Evolutionary conservation across 768 basidiomycete genomes (phyloP).

Genomic region (Suillus plorans): DNA sequence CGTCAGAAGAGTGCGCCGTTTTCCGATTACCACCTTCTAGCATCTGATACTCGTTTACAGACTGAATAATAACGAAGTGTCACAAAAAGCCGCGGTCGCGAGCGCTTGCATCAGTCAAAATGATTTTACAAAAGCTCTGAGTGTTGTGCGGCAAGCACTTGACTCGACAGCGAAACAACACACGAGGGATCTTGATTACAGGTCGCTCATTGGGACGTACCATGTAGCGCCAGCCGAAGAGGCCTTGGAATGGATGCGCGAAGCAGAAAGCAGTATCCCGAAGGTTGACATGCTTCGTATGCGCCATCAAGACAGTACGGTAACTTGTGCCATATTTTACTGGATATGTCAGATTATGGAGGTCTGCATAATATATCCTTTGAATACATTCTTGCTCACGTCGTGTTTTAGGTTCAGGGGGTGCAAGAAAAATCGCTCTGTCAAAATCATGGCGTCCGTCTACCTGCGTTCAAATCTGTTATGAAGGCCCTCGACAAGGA

Average conservation of each 20-base stretch:
- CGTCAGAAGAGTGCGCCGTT: conserved; percentile 30
- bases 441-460: conserved; percentile 16
- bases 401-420: conserved; percentile 9
- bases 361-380: conserved; percentile 22
- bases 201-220: conserved; percentile 30
- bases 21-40: neutral
- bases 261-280: conserved; percentile 30
- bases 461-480: conserved; percentile 20
- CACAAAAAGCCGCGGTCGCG: conserved; percentile 23
- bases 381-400: neutral
- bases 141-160: conserved; percentile 21
- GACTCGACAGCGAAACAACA: neutral
- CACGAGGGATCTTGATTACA: conserved; percentile 25
- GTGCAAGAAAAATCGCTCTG: conserved; percentile 22
- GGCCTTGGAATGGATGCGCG: conserved; percentile 33
- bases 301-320: conserved; percentile 18
- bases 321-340: conserved; percentile 43
- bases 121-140: conserved; percentile 24
- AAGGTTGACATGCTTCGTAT: conserved; percentile 15
- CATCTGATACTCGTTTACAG: conserved; percentile 6
- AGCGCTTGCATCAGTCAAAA: conserved; percentile 23
- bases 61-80: conserved; percentile 29
- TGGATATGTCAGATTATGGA: conserved; percentile 44
- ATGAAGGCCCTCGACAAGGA: conserved; percentile 21
- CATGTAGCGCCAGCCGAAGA: conserved; percentile 14